Percentiles rank a stretch among this genome's conserved stretches.
These are phyloP conservation scores for Paracamarosporium sp. DNA, from an alignment of 2,329 filamentous ascomycete genomes.

Conservation along the genomic window DNA sequence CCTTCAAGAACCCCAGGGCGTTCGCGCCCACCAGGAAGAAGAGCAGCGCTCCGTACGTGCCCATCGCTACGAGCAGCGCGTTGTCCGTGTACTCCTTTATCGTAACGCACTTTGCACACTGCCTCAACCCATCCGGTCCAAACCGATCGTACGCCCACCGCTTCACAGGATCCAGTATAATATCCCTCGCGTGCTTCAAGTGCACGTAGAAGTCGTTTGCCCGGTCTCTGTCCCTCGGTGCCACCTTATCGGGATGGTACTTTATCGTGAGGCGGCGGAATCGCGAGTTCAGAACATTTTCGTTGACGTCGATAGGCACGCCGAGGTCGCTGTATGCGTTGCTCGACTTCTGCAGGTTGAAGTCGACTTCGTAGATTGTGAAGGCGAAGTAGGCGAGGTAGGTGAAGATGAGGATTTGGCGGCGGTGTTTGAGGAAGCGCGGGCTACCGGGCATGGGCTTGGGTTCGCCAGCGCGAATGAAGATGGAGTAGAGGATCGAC, in stretches of 20 bases:
- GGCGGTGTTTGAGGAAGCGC: conserved; percentile 75
- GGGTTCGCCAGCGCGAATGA: conserved; percentile 87
- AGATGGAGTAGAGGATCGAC: conserved; percentile 82
- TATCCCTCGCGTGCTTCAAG: conserved; percentile 83
- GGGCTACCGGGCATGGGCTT: conserved; percentile 73
- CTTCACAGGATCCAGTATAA: conserved; percentile 81
- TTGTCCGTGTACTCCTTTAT: conserved; percentile 74
- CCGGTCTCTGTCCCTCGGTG: conserved; percentile 25
- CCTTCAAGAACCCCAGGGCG: conserved; percentile 41
- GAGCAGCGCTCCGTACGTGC: conserved; percentile 36
- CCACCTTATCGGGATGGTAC: conserved; percentile 84
- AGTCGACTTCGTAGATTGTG: conserved; percentile 91
- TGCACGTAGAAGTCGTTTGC: conserved; percentile 72
- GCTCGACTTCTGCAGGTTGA: conserved; percentile 72
- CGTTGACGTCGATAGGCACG: conserved; percentile 71
- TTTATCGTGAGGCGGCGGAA: conserved; percentile 73
- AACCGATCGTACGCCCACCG: conserved; percentile 82
- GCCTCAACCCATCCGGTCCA: conserved; percentile 70
- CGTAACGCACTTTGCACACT: conserved; percentile 65
- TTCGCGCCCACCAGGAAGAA: conserved; percentile 40
- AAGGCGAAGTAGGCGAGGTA: conserved; percentile 85
- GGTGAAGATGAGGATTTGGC: conserved; percentile 82
- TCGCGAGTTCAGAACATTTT: conserved; percentile 79
- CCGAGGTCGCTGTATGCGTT: conserved; percentile 83
- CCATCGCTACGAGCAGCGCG: conserved; percentile 58